Evolutionary conservation across 305 asterid genomes (phyloP), one percentile per base, ranked within the genome.

Genomic region (Stenogyne calaminthoides): DNA sequence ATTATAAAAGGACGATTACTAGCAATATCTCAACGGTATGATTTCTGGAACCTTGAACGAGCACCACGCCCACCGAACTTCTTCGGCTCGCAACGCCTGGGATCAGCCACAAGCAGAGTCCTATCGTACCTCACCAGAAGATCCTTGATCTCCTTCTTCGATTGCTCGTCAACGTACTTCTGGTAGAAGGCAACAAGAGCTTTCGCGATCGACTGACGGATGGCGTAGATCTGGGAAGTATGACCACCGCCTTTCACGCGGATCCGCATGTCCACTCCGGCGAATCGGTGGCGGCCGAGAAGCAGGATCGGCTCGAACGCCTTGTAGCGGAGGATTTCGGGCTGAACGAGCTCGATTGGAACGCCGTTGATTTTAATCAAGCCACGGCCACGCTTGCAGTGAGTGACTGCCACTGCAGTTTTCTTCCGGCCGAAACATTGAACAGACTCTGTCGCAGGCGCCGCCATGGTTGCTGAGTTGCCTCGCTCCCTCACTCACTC

Each of bases 11-110:
- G 27, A 9, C 0, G 70, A 69, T 0, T 18, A 74, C 67, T 55
- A 54, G 34, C 73, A 56, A n/a, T 3, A 60, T 22, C 37, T 80
- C 65, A 80, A 76, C 84, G 81, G 77, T 80, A 90, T 5, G 92
- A 86, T 39, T 87, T 90, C 88, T 90, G 95, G 85, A 88, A 90
- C 78, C 95, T 87, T 2, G 95, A 74, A 54, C 95, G 89, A 60
- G 96, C 96, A 49, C 96, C 96, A 54, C 95, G 92, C 7, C 96
- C 96, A 46, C 96, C 96, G 12, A 90, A 90, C 86, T 90, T 90
- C 88, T 90, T 90, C 10, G 92, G 96, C 88, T 90, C 96, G 40
- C 92, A 90, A 0, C 94, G 88, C 82, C 94, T 82, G 2, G 96
- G 96, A 81, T 90, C 94, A 20, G 94, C 96, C 34, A 90, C 96